Evolutionary conservation across 2,329 filamentous ascomycete species (phyloP).

Genomic region (Exophiala alcalophila): DNA sequence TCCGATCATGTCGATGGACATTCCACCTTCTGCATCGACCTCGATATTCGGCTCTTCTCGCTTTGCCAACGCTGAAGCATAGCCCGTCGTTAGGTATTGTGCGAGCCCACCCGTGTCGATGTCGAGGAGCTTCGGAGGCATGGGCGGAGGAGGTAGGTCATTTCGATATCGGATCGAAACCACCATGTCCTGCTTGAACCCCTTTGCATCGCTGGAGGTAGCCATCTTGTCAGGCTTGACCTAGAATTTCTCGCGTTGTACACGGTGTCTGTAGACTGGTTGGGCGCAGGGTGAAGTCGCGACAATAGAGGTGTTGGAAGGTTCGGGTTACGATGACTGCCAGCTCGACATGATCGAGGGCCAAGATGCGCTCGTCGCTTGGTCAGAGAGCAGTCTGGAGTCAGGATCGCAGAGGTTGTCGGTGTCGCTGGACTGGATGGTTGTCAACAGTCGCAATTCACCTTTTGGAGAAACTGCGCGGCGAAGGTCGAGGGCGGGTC

Average conservation of each 20-base stretch:
- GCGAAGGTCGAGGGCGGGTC: constrained; percentile 3
- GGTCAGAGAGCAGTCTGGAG: too few relatives aligned
- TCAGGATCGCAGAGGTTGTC: too few relatives aligned
- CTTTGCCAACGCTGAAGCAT: constrained; percentile 81
- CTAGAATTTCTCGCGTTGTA: too few relatives aligned
- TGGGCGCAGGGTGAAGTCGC: constrained; percentile 2
- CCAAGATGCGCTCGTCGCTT: not conserved
- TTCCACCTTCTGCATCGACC: constrained; percentile 93
- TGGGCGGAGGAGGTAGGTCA: constrained; percentile 87
- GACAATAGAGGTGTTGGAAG: not conserved
- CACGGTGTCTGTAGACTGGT: too few relatives aligned
- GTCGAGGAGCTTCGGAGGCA: constrained; percentile 92
- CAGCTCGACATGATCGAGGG: not conserved
- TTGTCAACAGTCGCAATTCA: too few relatives aligned
- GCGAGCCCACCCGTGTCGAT: constrained; percentile 90
- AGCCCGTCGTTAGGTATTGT: constrained; percentile 86
- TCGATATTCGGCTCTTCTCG: constrained; percentile 96
- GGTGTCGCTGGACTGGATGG: too few relatives aligned
- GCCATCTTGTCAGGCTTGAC: constrained; percentile 26
- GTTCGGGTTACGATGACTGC: not conserved
- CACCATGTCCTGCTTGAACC: constrained; percentile 90
- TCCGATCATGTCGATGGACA: constrained; percentile 93
- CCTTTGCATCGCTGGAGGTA: constrained; percentile 23
- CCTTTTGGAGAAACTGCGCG: constrained; percentile 1
- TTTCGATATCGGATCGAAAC: constrained; percentile 94